A percentile compares a stretch with the other conserved stretches of the same genome.
phyloP scores from a whole-genome alignment of 805 yeast genomes.

The Candida broadrunensis region DNA sequence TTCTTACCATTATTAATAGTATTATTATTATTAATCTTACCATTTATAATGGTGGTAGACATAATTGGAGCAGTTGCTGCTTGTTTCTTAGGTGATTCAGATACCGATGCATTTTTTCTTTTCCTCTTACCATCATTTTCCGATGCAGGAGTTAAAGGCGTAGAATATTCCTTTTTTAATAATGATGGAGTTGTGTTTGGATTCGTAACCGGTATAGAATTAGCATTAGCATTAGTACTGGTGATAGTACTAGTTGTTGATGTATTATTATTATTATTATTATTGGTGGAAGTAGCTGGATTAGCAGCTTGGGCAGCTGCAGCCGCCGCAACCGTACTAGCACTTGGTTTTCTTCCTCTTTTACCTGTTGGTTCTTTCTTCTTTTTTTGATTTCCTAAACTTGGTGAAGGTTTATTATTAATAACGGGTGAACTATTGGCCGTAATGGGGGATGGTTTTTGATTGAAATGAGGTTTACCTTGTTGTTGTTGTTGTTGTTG shows the following conservation, averaged over 20 bases:
- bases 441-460: conserved; percentile 24
- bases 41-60: conserved; percentile 1
- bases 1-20: conserved; percentile 16
- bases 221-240: conserved; percentile 5
- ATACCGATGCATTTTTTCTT: conserved; percentile 20
- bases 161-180: conserved; percentile 34
- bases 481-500: conserved; percentile 8
- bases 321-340: conserved; percentile 11
- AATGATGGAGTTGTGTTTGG: conserved; percentile 16
- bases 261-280: conserved; percentile 10
- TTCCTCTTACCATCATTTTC: conserved; percentile 31
- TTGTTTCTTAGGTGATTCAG: conserved; percentile 36
- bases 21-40: no score
- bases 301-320: conserved; percentile 14
- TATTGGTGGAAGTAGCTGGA: conserved; percentile 7
- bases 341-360: conserved; percentile 31
- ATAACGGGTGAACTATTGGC: conserved; percentile 31
- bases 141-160: conserved; percentile 41
- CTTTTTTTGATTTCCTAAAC: conserved; percentile 16
- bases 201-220: not conserved
- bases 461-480: conserved; percentile 4
- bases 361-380: conserved; percentile 30
- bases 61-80: conserved; percentile 7
- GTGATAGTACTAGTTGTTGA: conserved; percentile 1
- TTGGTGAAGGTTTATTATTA: conserved; percentile 34